These are phyloP conservation scores for Fragaria iinumae DNA, from an alignment of 306 rosid genomes.

Conservation along the genomic window DNA sequence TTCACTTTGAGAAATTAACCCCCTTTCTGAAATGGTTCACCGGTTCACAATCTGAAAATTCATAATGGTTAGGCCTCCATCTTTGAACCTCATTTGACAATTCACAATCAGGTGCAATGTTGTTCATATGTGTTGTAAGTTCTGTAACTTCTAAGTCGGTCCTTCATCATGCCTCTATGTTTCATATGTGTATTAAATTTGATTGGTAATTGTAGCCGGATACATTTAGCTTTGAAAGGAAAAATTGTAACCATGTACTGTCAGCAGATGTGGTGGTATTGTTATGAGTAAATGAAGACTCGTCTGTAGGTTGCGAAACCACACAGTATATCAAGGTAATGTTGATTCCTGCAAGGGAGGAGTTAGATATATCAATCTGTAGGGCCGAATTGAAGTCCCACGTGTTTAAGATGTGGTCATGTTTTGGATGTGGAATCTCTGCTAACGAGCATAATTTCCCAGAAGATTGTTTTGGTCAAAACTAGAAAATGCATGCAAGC, in stretches of 20 bases:
- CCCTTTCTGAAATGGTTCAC: slow-evolving; percentile 9
- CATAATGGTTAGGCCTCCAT: not conserved
- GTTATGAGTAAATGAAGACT: too few relatives aligned
- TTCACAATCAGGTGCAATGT: not conserved
- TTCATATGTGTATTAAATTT: not conserved
- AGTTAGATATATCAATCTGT: too few relatives aligned
- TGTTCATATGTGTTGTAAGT: not conserved
- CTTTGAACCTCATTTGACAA: not conserved
- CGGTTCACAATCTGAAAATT: slow-evolving; percentile 8
- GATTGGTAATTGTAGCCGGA: not conserved
- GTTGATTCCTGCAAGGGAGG: too few relatives aligned
- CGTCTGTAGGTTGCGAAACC: too few relatives aligned
- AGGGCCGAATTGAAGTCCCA: too few relatives aligned
- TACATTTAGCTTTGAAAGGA: not conserved
- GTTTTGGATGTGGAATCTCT: not conserved
- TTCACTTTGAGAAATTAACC: slow-evolving; percentile 52
- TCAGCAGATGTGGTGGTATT: too few relatives aligned
- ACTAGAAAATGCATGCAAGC: not conserved
- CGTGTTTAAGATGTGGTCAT: not conserved
- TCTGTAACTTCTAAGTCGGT: not conserved
- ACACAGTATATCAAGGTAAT: too few relatives aligned
- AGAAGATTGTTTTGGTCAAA: not conserved
- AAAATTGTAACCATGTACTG: too few relatives aligned
- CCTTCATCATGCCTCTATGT: not conserved
- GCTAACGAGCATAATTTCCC: not conserved